Percentiles rank a stretch among this genome's conserved stretches.
phyloP scores from a whole-genome alignment of 768 basidiomycete genomes.

The Melanogaster broomeanus region DNA sequence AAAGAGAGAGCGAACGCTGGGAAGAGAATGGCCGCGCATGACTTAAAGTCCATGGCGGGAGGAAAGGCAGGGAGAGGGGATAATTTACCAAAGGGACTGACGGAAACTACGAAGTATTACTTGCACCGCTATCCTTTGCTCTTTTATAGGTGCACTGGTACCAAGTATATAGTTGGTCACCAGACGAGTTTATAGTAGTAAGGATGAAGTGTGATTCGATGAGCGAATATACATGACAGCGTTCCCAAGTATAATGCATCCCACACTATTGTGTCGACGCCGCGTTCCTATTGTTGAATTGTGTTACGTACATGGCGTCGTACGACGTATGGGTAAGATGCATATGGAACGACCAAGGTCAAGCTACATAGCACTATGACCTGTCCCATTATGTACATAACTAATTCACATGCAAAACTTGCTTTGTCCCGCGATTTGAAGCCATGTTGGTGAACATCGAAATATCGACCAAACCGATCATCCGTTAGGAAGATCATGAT shows the following conservation, averaged over 20 bases:
- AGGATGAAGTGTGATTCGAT: no score
- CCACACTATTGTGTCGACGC: slow-evolving; percentile 12
- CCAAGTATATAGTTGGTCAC: no score
- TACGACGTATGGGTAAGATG: no score
- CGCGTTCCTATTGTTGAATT: neutral
- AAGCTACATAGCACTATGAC: neutral
- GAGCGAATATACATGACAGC: no score
- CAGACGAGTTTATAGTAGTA: no score
- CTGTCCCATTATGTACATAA: no score
- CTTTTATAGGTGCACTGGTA: slow-evolving; percentile 15
- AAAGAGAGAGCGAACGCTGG: slow-evolving; percentile 1
- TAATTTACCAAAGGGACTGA: slow-evolving; percentile 5
- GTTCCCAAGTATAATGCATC: neutral
- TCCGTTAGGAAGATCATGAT: no score
- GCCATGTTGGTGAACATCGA: no score
- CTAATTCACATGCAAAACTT: no score
- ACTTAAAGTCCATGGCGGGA: slow-evolving; percentile 20
- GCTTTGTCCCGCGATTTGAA: no score
- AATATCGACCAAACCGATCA: no score
- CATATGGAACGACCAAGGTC: neutral
- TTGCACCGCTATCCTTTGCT: neutral
- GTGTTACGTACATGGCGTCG: no score
- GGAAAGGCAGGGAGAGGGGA: slow-evolving; percentile 7
- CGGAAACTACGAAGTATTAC: neutral
- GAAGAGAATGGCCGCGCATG: slow-evolving; percentile 8